Percentiles rank a stretch among this genome's conserved stretches.
phyloP scores from a whole-genome alignment of 2,329 filamentous ascomycete species.

The Aspergillus novofumigatus region DNA sequence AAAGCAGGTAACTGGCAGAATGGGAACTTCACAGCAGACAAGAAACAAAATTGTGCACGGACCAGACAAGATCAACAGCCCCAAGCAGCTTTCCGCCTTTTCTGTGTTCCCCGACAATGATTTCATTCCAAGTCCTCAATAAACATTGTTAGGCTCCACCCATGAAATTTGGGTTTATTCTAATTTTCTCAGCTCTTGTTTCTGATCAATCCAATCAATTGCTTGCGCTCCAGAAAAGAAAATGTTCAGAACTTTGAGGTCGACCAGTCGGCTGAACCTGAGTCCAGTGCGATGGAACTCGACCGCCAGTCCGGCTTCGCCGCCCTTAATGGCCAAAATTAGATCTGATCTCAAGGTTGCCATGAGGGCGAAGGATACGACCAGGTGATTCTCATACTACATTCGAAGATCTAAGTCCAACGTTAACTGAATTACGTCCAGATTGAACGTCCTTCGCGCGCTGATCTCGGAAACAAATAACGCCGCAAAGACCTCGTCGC shows the following conservation, averaged over 20 bases:
- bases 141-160: not conserved
- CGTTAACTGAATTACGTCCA: conserved; percentile 14
- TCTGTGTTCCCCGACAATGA: conserved; percentile 9
- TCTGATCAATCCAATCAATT: not conserved
- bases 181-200: not conserved
- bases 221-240: conserved; percentile 10
- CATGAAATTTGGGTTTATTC: not conserved
- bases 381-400: conserved; percentile 29
- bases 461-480: conserved; percentile 49
- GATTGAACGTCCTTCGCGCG: conserved; percentile 46
- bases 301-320: conserved; percentile 30
- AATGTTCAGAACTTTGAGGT: conserved; percentile 33
- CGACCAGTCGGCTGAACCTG: conserved; percentile 24
- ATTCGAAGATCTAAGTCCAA: not conserved
- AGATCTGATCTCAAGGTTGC: conserved; percentile 46
- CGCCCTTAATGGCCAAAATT: conserved; percentile 43
- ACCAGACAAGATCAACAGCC: conserved; percentile 16
- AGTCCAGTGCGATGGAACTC: conserved; percentile 39
- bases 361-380: conserved; percentile 47
- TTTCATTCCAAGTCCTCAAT: conserved; percentile 2
- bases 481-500: conserved; percentile 42
- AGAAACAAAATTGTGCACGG: conserved; percentile 38
- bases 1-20: conserved; percentile 9
- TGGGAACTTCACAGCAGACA: conserved; percentile 4
- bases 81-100: conserved; percentile 13